Conservation (phyloP, 805 yeast species). For the Starmerella asiatica region DNA sequence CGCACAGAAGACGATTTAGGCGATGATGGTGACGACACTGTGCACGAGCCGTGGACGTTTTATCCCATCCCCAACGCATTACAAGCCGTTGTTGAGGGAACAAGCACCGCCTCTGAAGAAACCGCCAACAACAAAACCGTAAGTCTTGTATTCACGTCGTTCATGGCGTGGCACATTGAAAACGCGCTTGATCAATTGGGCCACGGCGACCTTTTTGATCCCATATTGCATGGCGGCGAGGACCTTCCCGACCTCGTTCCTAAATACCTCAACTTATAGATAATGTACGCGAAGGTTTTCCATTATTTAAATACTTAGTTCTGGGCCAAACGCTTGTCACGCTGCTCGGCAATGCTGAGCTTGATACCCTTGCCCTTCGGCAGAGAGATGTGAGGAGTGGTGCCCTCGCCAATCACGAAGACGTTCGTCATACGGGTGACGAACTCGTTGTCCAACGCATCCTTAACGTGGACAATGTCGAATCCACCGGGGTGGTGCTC, state of each 20-base stretch:
- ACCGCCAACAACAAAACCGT: conserved; percentile 30
- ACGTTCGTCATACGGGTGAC: conserved; percentile 91
- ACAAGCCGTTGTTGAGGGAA: conserved; percentile 26
- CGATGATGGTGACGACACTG: conserved; percentile 67
- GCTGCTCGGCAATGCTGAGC: conserved; percentile 90
- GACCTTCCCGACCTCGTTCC: conserved; percentile 24
- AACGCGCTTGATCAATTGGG: conserved; percentile 32
- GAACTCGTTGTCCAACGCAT: conserved; percentile 83
- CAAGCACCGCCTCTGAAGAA: background rate
- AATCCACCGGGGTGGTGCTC: conserved; percentile 98
- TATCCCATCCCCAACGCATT: conserved; percentile 71
- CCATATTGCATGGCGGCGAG: conserved; percentile 22
- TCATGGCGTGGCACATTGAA: conserved; percentile 43
- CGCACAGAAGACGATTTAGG: conserved; percentile 79
- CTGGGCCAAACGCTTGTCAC: conserved; percentile 94
- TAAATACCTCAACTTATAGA: conserved; percentile 15
- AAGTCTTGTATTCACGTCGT: conserved; percentile 69
- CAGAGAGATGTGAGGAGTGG: conserved; percentile 84
- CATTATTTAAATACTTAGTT: conserved; percentile 25
- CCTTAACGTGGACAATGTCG: conserved; percentile 95
- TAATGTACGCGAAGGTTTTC: background rate
- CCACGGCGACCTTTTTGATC: conserved; percentile 14
- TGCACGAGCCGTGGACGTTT: conserved; percentile 45
- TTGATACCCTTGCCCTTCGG: conserved; percentile 99
- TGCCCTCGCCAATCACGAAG: conserved; percentile 89